phyloP scores from a whole-genome alignment of 345 rosid genomes.

The Arabidopsis arenosa region DNA sequence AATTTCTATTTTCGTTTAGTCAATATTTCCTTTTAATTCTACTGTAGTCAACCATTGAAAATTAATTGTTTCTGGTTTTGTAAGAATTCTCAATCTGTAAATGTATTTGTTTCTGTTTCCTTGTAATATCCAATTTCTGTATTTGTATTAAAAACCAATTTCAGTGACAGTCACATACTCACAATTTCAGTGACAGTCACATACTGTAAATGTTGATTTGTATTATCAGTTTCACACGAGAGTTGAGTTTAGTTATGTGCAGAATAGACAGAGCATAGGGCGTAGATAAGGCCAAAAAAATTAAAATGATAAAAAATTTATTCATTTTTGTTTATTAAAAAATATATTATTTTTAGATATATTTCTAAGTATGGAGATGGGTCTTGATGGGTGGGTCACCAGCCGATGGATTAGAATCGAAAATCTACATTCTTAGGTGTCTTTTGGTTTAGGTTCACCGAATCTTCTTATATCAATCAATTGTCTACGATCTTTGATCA shows the following conservation, averaged over 20 bases:
- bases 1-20: not conserved
- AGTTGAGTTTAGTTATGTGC: not conserved
- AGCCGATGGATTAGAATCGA: constrained; percentile 24
- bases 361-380: constrained; percentile 16
- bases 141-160: not conserved
- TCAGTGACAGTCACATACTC: constrained; percentile 3
- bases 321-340: not conserved
- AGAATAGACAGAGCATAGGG: not conserved
- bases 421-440: constrained; percentile 20
- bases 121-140: not conserved
- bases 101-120: too few species aligned
- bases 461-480: constrained; percentile 2
- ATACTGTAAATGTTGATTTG: too few species aligned
- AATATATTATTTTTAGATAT: not conserved
- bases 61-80: not conserved
- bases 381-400: constrained; percentile 34
- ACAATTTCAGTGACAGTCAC: constrained; percentile 1
- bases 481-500: not conserved
- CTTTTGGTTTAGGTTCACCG: constrained; percentile 40
- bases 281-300: constrained; percentile 11
- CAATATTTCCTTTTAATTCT: not conserved
- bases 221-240: not conserved
- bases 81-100: not conserved
- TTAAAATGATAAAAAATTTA: not conserved
- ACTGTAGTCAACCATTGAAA: constrained; percentile 3